Evolutionary conservation across 805 yeast species (phyloP), one percentile per base, ranked within the genome.

Genomic region (Candida fluviatilis): DNA sequence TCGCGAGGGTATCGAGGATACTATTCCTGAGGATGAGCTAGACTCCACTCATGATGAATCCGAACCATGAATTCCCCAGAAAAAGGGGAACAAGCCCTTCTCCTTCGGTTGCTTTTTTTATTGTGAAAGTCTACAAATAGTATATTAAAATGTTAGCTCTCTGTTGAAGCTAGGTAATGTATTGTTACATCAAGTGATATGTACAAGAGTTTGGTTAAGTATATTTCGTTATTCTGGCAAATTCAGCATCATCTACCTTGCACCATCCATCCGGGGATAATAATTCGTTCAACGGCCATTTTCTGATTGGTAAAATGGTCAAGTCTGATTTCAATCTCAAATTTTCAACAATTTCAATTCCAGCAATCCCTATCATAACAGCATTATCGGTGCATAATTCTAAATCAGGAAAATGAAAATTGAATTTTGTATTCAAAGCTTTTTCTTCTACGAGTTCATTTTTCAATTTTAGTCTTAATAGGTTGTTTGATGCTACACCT

Each of bases 301-400:
- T 86, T 34, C 88, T 66, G 1, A 78, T 65, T 1, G 95, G 95
- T n/a, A 72, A 51, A 2, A 79, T 75, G 8, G 62, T 70, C 30
- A 84, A 50, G 4, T 70, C 73, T 0, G 89, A 75, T 10, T 70
- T 63, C 15, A 58, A 30, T 14, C 61, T 55, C 4, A 74, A 71
- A 13, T 55, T 48, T 54, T 89, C 96, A 54, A 65, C 83, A 14
- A 90, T 61, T 56, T 91, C 96, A 6, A 91, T 86, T 0, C 97
- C 99, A 0, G 98, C 95, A 80, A 95, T 87, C 1, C 96, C 99
- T 37, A 93, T 93, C 99, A 93, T 93, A 2, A 88, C 77, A 0
- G 97, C 95, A 58, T 93, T 93, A 54, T 93, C 99, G 0, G 97
- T 88, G 55, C 99, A 93, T 42, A 89, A 64, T 1, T 71, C 60